These are phyloP conservation scores for Clonostachys chloroleuca DNA, from an alignment of 2,329 filamentous ascomycete species.

Conservation along the genomic window DNA sequence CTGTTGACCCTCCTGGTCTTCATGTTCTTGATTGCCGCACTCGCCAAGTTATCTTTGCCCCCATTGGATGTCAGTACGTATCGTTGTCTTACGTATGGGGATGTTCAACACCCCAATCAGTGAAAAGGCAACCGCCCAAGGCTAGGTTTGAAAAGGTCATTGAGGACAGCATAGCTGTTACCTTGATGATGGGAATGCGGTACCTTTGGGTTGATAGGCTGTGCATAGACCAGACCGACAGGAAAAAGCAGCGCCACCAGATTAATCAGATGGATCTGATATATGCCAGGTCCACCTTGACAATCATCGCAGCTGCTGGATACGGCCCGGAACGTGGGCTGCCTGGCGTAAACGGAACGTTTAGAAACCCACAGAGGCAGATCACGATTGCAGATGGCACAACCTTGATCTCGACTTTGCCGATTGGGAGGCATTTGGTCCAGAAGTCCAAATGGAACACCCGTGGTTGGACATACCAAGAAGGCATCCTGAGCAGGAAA, in stretches of 20 bases:
- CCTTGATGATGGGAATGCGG: constrained; percentile 8
- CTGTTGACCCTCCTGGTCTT: neutral
- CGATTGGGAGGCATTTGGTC: neutral
- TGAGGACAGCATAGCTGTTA: constrained; percentile 10
- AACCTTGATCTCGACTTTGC: neutral
- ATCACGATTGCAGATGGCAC: neutral
- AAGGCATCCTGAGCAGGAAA: neutral
- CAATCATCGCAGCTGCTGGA: constrained; percentile 12
- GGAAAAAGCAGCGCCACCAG: constrained; percentile 8
- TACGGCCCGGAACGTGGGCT: constrained; percentile 1
- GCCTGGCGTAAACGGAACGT: constrained; percentile 1
- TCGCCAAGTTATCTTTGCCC: neutral
- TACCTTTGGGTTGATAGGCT: constrained; percentile 19
- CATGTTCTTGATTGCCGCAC: neutral
- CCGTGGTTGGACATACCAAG: neutral
- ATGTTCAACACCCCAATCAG: neutral
- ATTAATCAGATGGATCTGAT: constrained; percentile 16
- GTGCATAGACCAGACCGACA: constrained; percentile 17
- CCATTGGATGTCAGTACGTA: neutral
- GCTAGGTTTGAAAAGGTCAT: neutral
- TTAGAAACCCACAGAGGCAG: neutral
- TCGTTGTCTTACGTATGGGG: neutral
- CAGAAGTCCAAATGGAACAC: neutral
- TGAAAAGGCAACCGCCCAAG: neutral
- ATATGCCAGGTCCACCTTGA: constrained; percentile 12